phyloP scores from a whole-genome alignment of 2,329 filamentous ascomycete species.

The Fusarium buxicola region DNA sequence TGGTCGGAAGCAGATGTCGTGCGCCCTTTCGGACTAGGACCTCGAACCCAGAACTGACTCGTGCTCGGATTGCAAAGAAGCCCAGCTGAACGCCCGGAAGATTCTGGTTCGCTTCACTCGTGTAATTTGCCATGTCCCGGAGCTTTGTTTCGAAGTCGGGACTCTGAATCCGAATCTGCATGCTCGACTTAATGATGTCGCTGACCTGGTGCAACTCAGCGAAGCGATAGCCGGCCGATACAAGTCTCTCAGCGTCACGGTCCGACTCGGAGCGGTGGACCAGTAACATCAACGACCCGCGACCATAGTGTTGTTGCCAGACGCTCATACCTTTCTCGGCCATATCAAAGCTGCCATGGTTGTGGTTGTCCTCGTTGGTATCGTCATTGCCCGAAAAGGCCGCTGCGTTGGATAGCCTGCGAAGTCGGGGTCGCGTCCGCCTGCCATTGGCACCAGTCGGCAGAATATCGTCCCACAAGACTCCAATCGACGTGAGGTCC shows the following conservation, averaged over 20 bases:
- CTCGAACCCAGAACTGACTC: conserved; percentile 68
- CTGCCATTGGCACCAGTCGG: conserved; percentile 65
- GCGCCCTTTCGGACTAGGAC: conserved; percentile 68
- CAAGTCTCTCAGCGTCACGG: conserved; percentile 71
- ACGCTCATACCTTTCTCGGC: conserved; percentile 55
- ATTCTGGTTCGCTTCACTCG: conserved; percentile 58
- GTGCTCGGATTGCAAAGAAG: conserved; percentile 67
- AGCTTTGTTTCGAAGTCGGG: conserved; percentile 71
- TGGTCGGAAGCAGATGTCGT: conserved; percentile 70
- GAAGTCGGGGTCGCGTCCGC: conserved; percentile 30
- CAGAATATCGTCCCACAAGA: conserved; percentile 81
- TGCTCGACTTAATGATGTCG: conserved; percentile 74
- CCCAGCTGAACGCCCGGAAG: conserved; percentile 67
- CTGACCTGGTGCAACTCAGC: conserved; percentile 76
- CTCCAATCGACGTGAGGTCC: conserved; percentile 71
- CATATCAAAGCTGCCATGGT: conserved; percentile 48
- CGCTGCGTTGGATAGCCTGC: conserved; percentile 32
- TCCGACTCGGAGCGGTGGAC: conserved; percentile 71
- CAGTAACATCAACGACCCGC: conserved; percentile 84
- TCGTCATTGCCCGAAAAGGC: conserved; percentile 21
- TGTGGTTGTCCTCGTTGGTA: conserved; percentile 33
- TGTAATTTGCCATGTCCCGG: conserved; percentile 71
- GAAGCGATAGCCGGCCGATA: conserved; percentile 82
- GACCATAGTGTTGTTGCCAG: conserved; percentile 62
- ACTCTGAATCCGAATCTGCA: conserved; percentile 78